phyloP scores from a whole-genome alignment of 139 green algal species.

The Micractinium conductrix region DNA sequence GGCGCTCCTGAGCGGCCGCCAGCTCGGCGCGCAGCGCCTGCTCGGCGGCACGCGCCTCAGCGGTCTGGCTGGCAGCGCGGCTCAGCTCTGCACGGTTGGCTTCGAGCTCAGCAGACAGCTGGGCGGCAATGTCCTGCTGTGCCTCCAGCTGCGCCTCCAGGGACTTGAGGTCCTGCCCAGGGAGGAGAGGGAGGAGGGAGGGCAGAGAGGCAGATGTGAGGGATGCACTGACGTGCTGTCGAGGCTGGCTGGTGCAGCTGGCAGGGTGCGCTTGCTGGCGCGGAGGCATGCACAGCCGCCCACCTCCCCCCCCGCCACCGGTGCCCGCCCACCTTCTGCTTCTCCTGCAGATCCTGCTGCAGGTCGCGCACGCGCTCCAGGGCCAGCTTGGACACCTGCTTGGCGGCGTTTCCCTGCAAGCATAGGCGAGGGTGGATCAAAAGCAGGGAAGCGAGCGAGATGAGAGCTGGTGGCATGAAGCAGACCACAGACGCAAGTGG shows the following conservation, averaged over 20 bases:
- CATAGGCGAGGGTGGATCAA: background rate
- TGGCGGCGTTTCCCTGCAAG: constrained; percentile 24
- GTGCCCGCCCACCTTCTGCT: too few relatives aligned
- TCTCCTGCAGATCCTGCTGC: constrained; percentile 21
- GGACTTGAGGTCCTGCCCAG: constrained; percentile 9
- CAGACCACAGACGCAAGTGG: too few relatives aligned
- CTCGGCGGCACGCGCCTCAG: background rate
- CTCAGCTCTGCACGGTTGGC: background rate
- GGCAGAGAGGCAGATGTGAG: too few relatives aligned
- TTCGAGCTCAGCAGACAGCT: constrained; percentile 17
- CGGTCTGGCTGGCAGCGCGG: background rate
- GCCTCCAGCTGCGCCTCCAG: constrained; percentile 28
- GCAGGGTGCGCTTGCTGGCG: too few relatives aligned
- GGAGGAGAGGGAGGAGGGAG: too few relatives aligned
- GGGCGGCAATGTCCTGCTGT: constrained; percentile 3
- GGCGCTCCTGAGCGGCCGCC: background rate
- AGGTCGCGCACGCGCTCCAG: constrained; percentile 21
- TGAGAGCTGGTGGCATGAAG: too few relatives aligned
- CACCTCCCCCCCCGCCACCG: too few relatives aligned
- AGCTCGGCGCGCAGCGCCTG: background rate
- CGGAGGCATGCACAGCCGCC: too few relatives aligned
- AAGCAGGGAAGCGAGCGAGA: too few relatives aligned
- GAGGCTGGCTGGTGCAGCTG: too few relatives aligned
- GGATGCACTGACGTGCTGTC: too few relatives aligned
- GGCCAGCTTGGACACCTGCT: constrained; percentile 23